Evolutionary conservation across 768 basidiomycete species (phyloP), one percentile per base, ranked within the genome.

Genomic region (Nevesoporus exiguus): DNA sequence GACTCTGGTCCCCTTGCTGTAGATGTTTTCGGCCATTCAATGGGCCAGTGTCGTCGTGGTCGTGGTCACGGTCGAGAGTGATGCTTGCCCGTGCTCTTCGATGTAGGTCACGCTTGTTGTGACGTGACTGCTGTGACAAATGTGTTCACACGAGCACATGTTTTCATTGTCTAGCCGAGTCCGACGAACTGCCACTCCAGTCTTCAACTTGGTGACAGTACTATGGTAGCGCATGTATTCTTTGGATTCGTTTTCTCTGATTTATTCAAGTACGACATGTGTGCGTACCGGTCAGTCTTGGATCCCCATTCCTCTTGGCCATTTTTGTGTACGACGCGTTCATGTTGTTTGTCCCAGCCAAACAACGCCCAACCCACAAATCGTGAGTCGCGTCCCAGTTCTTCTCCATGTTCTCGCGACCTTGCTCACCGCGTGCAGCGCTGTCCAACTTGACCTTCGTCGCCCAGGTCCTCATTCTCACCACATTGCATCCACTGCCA

Each of bases 11-110:
- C 90, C 90, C 73, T 87, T 91, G 80, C 85, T 88, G 77, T 91
- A 92, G 67, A 91, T 88, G 77, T 91, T 90, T 77, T 92, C 90
- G 71, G 90, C 88, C 90, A 92, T 92, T 72, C 86, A 89, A 90
- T 65, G 61, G 68, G 63, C 68, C 67, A 52, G 49, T 47, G 53
- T 60, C 52, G 58, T 58, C 36, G 60, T 49, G 33, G 58, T 64
- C 55, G 60, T 58, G 29, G 56, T 61, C 40, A 59, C 52, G 39
- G 64, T 62, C 61, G 51, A 51, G 57, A 63, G 34, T 29, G 45
- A 36, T 51, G 36, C 25, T 21, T n/a, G 37, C 10, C 36, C 3
- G 11, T 43, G 24, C 43, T 45, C 43, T 49, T 30, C 30, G 24
- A 36, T 49, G 40, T 34, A 33, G 27, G 36, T 44, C 41, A 29